Percentiles rank a stretch among this genome's conserved stretches.
Conservation (phyloP, 371 early-diverging fungal genomes). For the Mucor mucedo region DNA sequence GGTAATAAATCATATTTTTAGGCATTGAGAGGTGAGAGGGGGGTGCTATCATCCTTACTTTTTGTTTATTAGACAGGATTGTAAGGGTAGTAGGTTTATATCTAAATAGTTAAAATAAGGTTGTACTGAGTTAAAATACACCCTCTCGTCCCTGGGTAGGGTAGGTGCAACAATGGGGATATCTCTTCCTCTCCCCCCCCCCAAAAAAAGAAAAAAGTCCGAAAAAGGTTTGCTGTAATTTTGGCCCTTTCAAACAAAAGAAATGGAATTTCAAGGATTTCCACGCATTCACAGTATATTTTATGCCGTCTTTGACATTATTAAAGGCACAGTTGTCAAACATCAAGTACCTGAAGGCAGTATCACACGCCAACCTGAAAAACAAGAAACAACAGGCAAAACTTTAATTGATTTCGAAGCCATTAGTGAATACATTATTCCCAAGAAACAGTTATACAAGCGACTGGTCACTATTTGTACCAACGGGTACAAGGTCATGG, state of each 20-base stretch:
- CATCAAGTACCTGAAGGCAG: constrained; percentile 87
- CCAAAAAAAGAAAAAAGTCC: too few species aligned
- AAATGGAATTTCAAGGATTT: constrained; percentile 69
- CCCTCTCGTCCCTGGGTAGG: too few species aligned
- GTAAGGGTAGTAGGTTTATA: too few species aligned
- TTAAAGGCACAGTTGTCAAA: constrained; percentile 82
- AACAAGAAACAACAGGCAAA: constrained; percentile 23
- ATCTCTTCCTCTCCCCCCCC: too few species aligned
- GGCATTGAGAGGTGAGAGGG: too few species aligned
- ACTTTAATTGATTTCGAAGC: constrained; percentile 81
- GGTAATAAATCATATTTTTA: too few species aligned
- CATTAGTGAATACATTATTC: constrained; percentile 89
- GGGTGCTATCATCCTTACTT: too few species aligned
- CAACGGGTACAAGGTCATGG: constrained; percentile 75
- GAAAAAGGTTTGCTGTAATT: not conserved
- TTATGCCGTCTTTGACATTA: constrained; percentile 85
- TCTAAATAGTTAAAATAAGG: too few species aligned
- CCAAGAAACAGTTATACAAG: constrained; percentile 80
- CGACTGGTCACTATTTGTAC: constrained; percentile 79
- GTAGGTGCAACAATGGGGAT: too few species aligned
- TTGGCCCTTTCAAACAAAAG: not conserved
- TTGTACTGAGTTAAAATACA: too few species aligned
- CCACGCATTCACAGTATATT: constrained; percentile 82
- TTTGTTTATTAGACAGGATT: too few species aligned
- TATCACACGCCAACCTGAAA: constrained; percentile 42